Evolutionary conservation across 2,329 filamentous ascomycete species (phyloP).

Genomic region (Passalora sequoiae): DNA sequence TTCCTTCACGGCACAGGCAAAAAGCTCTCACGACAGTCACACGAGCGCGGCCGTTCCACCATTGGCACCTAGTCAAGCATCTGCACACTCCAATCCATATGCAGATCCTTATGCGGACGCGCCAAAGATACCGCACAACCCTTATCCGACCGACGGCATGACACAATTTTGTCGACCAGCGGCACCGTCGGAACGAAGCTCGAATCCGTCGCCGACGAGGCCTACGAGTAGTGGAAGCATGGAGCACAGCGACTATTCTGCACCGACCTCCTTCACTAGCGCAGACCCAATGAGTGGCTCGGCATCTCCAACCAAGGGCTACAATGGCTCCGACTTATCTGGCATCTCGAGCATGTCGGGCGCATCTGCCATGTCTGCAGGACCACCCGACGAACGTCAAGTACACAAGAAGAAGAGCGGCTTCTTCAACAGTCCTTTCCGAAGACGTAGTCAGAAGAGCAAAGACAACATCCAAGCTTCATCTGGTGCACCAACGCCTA

Average conservation of each 20-base stretch:
- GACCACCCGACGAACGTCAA: conserved; percentile 57
- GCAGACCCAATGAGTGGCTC: conserved; percentile 71
- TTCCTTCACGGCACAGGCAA: conserved; percentile 24
- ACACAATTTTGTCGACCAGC: conserved; percentile 89
- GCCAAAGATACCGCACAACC: conserved; percentile 75
- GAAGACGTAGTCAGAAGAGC: conserved; percentile 73
- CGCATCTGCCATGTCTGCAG: conserved; percentile 32
- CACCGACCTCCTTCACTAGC: conserved; percentile 82
- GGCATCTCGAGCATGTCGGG: conserved; percentile 27
- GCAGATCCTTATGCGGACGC: conserved; percentile 59
- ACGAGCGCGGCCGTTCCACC: conserved; percentile 26
- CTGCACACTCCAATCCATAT: conserved; percentile 22
- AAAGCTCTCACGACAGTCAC: conserved; percentile 30
- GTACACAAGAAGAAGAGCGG: conserved; percentile 68
- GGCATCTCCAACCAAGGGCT: conserved; percentile 65
- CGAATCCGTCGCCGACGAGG: conserved; percentile 61
- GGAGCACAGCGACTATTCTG: conserved; percentile 72
- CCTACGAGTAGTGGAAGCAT: conserved; percentile 82
- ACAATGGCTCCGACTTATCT: conserved; percentile 34
- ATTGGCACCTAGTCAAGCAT: conserved; percentile 22
- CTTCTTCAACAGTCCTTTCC: conserved; percentile 92
- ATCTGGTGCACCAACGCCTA: conserved; percentile 35
- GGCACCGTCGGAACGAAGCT: conserved; percentile 64
- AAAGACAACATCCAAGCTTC: conserved; percentile 57
- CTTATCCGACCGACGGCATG: conserved; percentile 93